Evolutionary conservation across 495 filamentous ascomycete species (phyloP).

Genomic region (Echria macrotheca): DNA sequence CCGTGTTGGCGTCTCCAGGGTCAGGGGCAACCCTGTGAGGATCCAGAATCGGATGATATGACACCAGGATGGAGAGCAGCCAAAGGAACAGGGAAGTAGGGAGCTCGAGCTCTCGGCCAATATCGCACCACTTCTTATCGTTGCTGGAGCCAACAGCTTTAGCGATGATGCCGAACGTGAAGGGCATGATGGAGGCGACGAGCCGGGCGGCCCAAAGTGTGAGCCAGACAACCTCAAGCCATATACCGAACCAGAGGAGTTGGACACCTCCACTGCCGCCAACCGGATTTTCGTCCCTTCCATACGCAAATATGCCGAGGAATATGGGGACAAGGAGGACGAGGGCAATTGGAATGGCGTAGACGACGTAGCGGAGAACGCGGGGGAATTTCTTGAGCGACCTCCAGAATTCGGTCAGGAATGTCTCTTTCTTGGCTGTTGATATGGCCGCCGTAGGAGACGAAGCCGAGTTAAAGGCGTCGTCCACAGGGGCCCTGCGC

Average conservation of each 20-base stretch:
- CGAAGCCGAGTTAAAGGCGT: constrained; percentile 70
- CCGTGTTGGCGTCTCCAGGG: constrained; percentile 43
- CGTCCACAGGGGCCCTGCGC: constrained; percentile 53
- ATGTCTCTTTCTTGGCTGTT: constrained; percentile 59
- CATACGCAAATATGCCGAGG: constrained; percentile 63
- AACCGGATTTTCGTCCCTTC: constrained; percentile 28
- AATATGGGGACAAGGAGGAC: constrained; percentile 78
- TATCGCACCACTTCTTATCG: constrained; percentile 87
- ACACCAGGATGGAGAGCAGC: constrained; percentile 76
- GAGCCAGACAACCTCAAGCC: constrained; percentile 91
- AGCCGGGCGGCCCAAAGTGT: constrained; percentile 83
- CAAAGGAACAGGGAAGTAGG: constrained; percentile 87
- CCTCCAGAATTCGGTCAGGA: constrained; percentile 44
- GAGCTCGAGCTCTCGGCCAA: constrained; percentile 81
- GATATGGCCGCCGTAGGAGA: constrained; percentile 42
- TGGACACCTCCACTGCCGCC: constrained; percentile 70
- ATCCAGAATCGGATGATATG: constrained; percentile 64
- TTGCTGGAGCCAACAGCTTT: constrained; percentile 78
- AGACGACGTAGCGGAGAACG: constrained; percentile 78
- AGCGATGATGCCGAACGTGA: constrained; percentile 56
- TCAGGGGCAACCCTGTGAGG: constrained; percentile 57
- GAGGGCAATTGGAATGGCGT: constrained; percentile 70
- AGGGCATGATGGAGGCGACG: constrained; percentile 68
- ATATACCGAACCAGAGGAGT: constrained; percentile 88
- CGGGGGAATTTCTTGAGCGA: constrained; percentile 67